Evolutionary conservation across 2,329 filamentous ascomycete species (phyloP), one percentile per base, ranked within the genome.

Genomic region (Lecanicillium sp.): DNA sequence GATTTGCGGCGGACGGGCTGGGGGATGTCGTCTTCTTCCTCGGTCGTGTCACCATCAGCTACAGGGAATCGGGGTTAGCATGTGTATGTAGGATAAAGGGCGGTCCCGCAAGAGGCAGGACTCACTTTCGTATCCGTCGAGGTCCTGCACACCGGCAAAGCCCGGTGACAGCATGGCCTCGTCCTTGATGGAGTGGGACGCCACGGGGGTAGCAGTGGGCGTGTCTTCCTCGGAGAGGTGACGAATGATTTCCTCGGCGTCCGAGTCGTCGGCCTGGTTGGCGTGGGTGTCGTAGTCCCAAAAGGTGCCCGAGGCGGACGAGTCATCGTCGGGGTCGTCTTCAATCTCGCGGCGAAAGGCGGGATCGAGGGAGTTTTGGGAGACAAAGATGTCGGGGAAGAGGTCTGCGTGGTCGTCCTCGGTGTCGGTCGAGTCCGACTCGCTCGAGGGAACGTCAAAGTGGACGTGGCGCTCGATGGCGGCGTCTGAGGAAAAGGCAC

Each of bases 351-450:
- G 74, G 46, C 83, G 81, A 52, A 90, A 79, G 37, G 72, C 71
- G 5, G 83, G 81, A 49, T 87, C 84, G 5, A 90, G 68, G 13
- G 76, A 72, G 53, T 78, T 82, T 59, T 88, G 83, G 36, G 84
- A 78, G 41, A 89, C 69, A 57, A 90, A 90, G 43, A 90, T 79
- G 54, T 88, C 79, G 2, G 84, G 82, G 45, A 87, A 87, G 46
- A 87, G 75, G 46, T 78, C 75, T 43, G 76, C 72, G 33, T 71
- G 62, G 46, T 79, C 73, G 42, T 79, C 72, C 29, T 81, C 76
- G 4, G 70, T 75, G 36, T 80, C 79, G 38, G 77, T 79, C 3
- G 74, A 76, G 43, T 80, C 74, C 39, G 74, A 83, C 49, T 86
- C 81, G 41, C 81, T 81, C 43, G 74, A 71, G 42, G 79, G 72